Conservation (phyloP, 164 flowering plant species). For the Berberis vulgaris region DNA sequence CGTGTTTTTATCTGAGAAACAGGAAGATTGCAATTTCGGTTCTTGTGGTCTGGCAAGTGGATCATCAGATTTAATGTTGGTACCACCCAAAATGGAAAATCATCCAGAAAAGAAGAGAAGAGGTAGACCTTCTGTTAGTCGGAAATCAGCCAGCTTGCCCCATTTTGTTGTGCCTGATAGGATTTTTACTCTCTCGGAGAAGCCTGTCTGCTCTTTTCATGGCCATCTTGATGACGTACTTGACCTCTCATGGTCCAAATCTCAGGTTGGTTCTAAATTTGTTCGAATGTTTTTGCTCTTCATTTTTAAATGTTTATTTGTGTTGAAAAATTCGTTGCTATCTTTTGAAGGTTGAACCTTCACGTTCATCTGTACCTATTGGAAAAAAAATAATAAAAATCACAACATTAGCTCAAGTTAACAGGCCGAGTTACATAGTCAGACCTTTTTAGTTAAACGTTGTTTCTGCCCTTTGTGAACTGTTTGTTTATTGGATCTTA, state of each 20-base stretch:
- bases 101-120: conserved; percentile 64
- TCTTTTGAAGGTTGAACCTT: too few species aligned
- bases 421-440: not conserved
- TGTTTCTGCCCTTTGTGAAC: not conserved
- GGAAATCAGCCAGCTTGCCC: conserved; percentile 72
- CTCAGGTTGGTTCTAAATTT: conserved; percentile 57
- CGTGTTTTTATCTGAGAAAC: not conserved
- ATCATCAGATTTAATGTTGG: conserved; percentile 61
- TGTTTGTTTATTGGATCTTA: too few species aligned
- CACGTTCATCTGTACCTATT: too few species aligned
- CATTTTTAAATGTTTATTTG: too few species aligned
- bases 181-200: conserved; percentile 79
- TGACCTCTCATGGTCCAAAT: conserved; percentile 96
- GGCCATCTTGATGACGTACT: conserved; percentile 93
- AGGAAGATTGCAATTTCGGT: not conserved
- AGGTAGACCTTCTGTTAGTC: conserved; percentile 53
- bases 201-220: conserved; percentile 75
- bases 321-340: too few species aligned
- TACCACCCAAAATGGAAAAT: conserved; percentile 41
- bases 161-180: conserved; percentile 67
- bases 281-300: not conserved
- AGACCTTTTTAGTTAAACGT: not conserved
- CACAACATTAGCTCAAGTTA: too few species aligned
- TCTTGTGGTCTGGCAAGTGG: not conserved
- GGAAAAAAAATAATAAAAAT: too few species aligned